Evolutionary conservation across 2,329 filamentous ascomycete species (phyloP).

Genomic region (Cladophialophora bantiana): DNA sequence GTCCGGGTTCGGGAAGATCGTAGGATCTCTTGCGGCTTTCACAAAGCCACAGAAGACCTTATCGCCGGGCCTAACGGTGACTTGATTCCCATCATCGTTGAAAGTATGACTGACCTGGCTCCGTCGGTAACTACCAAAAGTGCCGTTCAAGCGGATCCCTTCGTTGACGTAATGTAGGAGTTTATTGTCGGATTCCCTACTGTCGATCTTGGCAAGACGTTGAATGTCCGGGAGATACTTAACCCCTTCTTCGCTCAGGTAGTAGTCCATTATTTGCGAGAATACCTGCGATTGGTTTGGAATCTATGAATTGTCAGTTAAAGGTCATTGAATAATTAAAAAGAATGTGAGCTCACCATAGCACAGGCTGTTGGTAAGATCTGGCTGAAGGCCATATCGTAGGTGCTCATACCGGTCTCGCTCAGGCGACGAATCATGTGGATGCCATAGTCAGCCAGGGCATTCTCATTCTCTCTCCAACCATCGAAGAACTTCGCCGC

Average conservation of each 20-base stretch:
- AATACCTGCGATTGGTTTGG: slow-evolving; percentile 76
- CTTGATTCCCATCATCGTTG: slow-evolving; percentile 55
- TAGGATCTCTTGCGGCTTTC: slow-evolving; percentile 62
- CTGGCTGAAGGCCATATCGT: slow-evolving; percentile 75
- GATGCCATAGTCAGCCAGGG: slow-evolving; percentile 68
- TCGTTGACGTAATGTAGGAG: slow-evolving; percentile 76
- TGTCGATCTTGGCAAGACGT: slow-evolving; percentile 62
- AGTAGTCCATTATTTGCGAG: slow-evolving; percentile 75
- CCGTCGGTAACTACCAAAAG: slow-evolving; percentile 67
- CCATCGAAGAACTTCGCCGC: slow-evolving; percentile 61
- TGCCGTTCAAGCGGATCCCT: slow-evolving; percentile 71
- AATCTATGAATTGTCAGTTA: slow-evolving; percentile 55
- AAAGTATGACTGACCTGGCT: slow-evolving; percentile 57
- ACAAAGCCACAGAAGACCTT: slow-evolving; percentile 71
- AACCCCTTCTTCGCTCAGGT: slow-evolving; percentile 65
- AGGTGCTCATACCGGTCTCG: slow-evolving; percentile 66
- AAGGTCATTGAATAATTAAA: too few relatives aligned
- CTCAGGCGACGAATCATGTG: slow-evolving; percentile 70
- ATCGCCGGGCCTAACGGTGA: slow-evolving; percentile 63
- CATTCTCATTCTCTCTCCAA: slow-evolving; percentile 60
- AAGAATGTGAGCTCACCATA: too few relatives aligned
- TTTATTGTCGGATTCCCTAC: slow-evolving; percentile 65
- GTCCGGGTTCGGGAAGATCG: slow-evolving; percentile 67
- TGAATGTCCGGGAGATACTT: slow-evolving; percentile 67
- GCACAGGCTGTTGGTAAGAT: slow-evolving; percentile 71